These are phyloP conservation scores for Daldinia concentrica DNA, from an alignment of 495 filamentous ascomycete genomes.

Conservation along the genomic window DNA sequence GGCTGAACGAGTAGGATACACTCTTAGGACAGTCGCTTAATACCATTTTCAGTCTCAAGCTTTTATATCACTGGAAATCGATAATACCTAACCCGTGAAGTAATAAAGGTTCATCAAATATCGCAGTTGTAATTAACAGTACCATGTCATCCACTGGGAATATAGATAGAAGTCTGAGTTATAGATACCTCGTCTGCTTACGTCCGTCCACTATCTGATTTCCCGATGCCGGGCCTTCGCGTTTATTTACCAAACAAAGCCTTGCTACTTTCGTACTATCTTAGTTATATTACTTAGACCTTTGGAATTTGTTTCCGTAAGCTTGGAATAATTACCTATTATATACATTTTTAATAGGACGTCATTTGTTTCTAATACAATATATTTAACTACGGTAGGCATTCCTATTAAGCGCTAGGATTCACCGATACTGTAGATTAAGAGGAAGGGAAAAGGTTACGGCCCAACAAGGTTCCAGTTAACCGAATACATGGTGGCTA, in stretches of 20 bases:
- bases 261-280: background rate
- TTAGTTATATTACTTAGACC: too few species aligned
- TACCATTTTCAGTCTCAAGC: background rate
- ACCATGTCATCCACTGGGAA: background rate
- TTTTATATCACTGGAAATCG: background rate
- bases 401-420: too few species aligned
- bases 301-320: too few species aligned
- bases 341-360: too few species aligned
- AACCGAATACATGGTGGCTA: too few species aligned
- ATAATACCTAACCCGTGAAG: background rate
- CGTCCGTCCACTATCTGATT: background rate
- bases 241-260: background rate
- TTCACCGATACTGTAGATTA: too few species aligned
- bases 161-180: background rate
- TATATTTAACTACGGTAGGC: too few species aligned
- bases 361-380: too few species aligned
- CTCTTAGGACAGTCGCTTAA: background rate
- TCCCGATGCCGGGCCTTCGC: background rate
- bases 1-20: background rate
- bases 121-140: background rate
- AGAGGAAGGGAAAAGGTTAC: too few species aligned
- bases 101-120: background rate
- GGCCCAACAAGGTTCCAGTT: too few species aligned
- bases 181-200: background rate
- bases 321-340: too few species aligned